Evolutionary conservation across 148 eudicot species (phyloP).

Genomic region (Nyssa sinensis): DNA sequence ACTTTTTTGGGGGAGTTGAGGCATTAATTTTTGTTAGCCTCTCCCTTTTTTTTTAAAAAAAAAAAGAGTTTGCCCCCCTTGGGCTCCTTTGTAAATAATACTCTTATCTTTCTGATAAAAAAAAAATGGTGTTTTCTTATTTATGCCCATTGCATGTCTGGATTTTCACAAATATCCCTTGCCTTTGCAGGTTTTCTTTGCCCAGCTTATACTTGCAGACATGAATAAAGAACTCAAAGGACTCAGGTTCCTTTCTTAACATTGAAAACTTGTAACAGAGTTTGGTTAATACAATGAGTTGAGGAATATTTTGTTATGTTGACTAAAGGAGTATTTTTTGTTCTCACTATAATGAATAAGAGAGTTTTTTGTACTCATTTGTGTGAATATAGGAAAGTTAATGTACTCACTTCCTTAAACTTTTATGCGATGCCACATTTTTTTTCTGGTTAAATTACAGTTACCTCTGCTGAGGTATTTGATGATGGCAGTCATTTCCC

Average conservation of each 20-base stretch:
- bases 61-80: too few species aligned
- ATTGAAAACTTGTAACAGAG: slow-evolving; percentile 2
- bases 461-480: background rate
- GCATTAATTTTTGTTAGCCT: too few species aligned
- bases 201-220: slow-evolving; percentile 85
- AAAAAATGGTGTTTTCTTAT: background rate
- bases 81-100: too few species aligned
- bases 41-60: too few species aligned
- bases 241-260: slow-evolving; percentile 56
- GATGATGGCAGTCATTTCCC: too few species aligned
- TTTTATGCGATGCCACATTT: background rate
- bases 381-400: background rate
- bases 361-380: background rate
- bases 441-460: too few species aligned
- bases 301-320: background rate
- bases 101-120: too few species aligned
- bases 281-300: background rate
- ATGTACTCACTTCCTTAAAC: background rate
- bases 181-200: slow-evolving; percentile 80
- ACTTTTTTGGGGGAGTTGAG: too few species aligned
- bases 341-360: background rate
- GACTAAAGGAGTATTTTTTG: background rate
- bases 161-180: slow-evolving; percentile 21
- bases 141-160: background rate
- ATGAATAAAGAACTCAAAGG: slow-evolving; percentile 89